These are phyloP conservation scores for Cyclotella baltica DNA, from an alignment of 108 stramenopile species.

Conservation along the genomic window DNA sequence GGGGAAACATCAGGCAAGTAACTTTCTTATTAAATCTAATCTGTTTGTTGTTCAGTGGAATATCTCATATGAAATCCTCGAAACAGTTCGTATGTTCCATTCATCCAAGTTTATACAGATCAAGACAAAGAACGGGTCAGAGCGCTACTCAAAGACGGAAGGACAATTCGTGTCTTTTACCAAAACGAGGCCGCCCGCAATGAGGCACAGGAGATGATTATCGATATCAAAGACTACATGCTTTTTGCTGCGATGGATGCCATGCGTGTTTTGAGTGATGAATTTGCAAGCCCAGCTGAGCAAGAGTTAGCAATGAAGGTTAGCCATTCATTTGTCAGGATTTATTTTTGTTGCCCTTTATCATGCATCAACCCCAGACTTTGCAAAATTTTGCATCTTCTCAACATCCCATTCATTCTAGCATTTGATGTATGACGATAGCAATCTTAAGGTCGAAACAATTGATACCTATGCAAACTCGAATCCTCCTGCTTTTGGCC, in stretches of 20 bases:
- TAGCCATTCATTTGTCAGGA: neutral
- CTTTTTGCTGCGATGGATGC: conserved; percentile 35
- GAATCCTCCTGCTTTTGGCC: conserved; percentile 37
- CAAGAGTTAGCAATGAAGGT: conserved; percentile 47
- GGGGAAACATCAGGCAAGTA: conserved; percentile 33
- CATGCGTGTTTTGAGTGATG: conserved; percentile 36
- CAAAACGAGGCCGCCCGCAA: conserved; percentile 25
- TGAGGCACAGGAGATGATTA: conserved; percentile 37
- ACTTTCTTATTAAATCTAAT: neutral
- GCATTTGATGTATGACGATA: conserved; percentile 48
- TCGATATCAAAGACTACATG: conserved; percentile 41
- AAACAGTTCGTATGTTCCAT: conserved; percentile 66
- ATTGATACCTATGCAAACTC: conserved; percentile 23
- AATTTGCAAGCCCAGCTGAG: conserved; percentile 25
- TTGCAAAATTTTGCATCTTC: neutral
- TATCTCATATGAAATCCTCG: neutral
- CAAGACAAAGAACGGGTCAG: conserved; percentile 52
- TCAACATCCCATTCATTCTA: no score
- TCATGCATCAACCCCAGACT: neutral
- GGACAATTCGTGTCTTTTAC: conserved; percentile 43
- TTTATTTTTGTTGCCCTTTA: neutral
- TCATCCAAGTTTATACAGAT: conserved; percentile 73
- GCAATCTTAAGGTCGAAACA: conserved; percentile 7
- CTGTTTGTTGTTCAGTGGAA: neutral
- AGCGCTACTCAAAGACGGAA: conserved; percentile 29